Conservation (phyloP, 1,139 yeast species). For the Yamadazyma diddensiae region DNA sequence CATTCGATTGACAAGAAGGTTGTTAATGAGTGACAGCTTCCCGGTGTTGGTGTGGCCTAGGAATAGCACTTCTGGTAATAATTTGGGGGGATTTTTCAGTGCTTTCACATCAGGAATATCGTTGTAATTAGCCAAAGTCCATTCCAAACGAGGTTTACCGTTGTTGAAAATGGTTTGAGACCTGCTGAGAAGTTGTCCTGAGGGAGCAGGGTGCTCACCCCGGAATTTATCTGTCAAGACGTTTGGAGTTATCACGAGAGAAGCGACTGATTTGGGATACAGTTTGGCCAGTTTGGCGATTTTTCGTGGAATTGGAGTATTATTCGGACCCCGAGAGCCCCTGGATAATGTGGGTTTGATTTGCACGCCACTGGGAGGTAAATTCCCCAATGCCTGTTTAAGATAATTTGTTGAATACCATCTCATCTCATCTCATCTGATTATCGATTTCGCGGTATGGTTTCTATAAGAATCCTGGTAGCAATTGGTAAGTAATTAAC, state of each 20-base stretch:
- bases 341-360: too few relatives aligned
- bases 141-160: conserved; percentile 48
- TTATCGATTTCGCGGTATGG: conserved; percentile 11
- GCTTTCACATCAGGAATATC: conserved; percentile 58
- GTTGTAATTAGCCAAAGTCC: conserved; percentile 53
- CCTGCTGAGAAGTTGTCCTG: conserved; percentile 2
- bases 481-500: conserved; percentile 22
- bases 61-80: conserved; percentile 66
- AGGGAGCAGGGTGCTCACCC: conserved; percentile 14
- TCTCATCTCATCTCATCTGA: too few relatives aligned
- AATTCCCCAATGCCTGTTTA: too few relatives aligned
- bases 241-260: conserved; percentile 23
- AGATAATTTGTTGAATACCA: too few relatives aligned
- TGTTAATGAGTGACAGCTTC: conserved; percentile 71
- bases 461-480: conserved; percentile 22
- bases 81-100: conserved; percentile 17
- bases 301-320: too few relatives aligned
- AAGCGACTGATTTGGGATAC: conserved; percentile 5
- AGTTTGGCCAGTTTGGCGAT: too few relatives aligned
- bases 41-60: conserved; percentile 86
- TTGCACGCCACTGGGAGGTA: too few relatives aligned
- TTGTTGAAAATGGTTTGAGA: conserved; percentile 40
- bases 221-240: conserved; percentile 24
- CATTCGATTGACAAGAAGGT: conserved; percentile 33
- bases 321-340: too few relatives aligned